Percentiles rank a stretch among this genome's conserved stretches.
Evolutionary conservation across 768 basidiomycete species (phyloP).

Genomic region (Suillus hirtellus): DNA sequence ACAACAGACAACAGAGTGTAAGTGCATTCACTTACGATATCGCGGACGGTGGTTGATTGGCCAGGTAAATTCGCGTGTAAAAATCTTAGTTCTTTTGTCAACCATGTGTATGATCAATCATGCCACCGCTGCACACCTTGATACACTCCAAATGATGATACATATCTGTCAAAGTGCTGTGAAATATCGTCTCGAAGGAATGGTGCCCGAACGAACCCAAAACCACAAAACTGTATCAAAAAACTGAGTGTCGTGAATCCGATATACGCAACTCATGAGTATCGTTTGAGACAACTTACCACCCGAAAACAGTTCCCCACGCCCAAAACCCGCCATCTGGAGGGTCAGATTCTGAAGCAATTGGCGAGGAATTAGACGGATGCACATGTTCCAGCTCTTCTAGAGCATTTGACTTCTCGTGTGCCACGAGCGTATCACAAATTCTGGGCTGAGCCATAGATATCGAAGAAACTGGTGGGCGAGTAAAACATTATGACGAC

Average conservation of each 20-base stretch:
- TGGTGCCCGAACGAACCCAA: conserved; percentile 18
- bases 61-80: conserved; percentile 32
- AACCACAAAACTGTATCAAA: conserved; percentile 30
- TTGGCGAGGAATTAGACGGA: neutral
- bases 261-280: neutral
- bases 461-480: neutral
- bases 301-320: conserved; percentile 17
- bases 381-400: neutral
- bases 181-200: neutral
- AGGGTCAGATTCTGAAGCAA: neutral
- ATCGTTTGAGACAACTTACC: conserved; percentile 4
- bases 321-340: conserved; percentile 16
- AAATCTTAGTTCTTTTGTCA: conserved; percentile 28
- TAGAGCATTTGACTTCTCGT: neutral
- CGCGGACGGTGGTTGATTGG: conserved; percentile 27
- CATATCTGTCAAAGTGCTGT: conserved; percentile 19
- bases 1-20: conserved; percentile 32
- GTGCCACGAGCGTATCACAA: neutral
- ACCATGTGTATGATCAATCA: neutral
- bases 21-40: conserved; percentile 25
- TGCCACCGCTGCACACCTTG: conserved; percentile 21
- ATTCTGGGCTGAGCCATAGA: neutral
- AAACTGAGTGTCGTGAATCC: conserved; percentile 14
- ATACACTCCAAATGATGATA: conserved; percentile 34
- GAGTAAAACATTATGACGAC: neutral